Conservation (phyloP, 176 grass and related monocot species). For the Musa beccarii region DNA sequence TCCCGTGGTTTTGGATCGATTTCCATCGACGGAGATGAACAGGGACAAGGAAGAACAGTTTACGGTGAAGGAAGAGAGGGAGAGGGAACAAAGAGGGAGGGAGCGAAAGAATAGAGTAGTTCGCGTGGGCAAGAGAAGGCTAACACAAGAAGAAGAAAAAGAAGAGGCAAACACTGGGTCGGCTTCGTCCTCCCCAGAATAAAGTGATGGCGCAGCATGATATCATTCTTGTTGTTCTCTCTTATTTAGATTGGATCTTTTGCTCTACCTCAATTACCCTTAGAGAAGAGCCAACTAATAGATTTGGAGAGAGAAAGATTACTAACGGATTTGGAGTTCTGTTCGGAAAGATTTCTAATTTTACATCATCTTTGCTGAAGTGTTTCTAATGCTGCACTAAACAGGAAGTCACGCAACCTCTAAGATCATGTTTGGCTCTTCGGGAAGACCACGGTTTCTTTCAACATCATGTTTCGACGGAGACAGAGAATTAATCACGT, state of each 20-base stretch:
- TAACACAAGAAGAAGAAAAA: not conserved
- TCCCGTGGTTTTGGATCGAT: not conserved
- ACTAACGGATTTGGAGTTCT: too few relatives aligned
- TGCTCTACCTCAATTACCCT: not conserved
- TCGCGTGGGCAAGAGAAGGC: not conserved
- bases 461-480: not conserved
- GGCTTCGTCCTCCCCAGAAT: not conserved
- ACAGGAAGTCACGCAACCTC: too few relatives aligned
- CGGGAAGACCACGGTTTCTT: too few relatives aligned
- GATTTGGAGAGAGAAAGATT: too few relatives aligned
- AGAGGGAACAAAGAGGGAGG: not conserved
- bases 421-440: too few relatives aligned
- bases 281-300: not conserved
- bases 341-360: too few relatives aligned
- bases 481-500: not conserved
- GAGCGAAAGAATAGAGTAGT: not conserved
- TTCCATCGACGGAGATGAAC: not conserved
- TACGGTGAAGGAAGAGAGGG: not conserved
- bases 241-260: not conserved
- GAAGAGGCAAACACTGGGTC: not conserved
- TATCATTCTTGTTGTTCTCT: not conserved
- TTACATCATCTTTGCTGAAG: too few relatives aligned
- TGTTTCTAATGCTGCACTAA: too few relatives aligned
- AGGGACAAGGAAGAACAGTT: not conserved
- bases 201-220: not conserved